These are phyloP conservation scores for Xylariaceae sp. DNA, from an alignment of 2,329 filamentous ascomycete genomes.

Conservation along the genomic window DNA sequence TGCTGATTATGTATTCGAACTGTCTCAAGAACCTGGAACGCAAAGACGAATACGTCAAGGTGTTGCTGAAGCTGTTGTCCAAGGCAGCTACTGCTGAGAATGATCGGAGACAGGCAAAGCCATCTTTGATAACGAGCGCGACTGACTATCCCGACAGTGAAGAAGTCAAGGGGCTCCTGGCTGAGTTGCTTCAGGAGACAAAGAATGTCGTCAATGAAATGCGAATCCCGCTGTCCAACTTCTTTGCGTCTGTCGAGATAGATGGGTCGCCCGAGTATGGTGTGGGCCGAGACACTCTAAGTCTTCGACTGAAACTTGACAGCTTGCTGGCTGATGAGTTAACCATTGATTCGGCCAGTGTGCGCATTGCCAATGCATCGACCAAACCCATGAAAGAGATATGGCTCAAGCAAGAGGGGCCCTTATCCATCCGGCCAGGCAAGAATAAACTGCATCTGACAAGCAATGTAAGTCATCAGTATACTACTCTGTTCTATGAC, in stretches of 20 bases:
- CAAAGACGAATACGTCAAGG: constrained; percentile 72
- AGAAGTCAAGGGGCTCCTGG: constrained; percentile 44
- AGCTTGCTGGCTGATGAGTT: constrained; percentile 70
- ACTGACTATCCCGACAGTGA: constrained; percentile 33
- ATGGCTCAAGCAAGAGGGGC: constrained; percentile 50
- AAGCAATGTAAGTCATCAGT: constrained; percentile 37
- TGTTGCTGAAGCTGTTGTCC: constrained; percentile 66
- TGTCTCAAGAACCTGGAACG: constrained; percentile 74
- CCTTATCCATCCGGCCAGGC: constrained; percentile 50
- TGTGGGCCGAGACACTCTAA: constrained; percentile 68
- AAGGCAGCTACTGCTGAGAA: constrained; percentile 57
- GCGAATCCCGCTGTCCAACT: constrained; percentile 62
- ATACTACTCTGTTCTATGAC: neutral
- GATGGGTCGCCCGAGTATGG: constrained; percentile 65
- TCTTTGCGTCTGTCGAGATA: constrained; percentile 67
- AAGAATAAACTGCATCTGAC: constrained; percentile 42
- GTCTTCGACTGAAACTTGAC: constrained; percentile 59
- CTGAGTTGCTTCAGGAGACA: constrained; percentile 43
- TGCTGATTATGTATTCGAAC: constrained; percentile 78
- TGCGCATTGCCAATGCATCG: constrained; percentile 56
- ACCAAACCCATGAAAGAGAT: constrained; percentile 60
- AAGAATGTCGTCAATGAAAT: constrained; percentile 51
- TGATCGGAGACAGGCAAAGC: constrained; percentile 41
- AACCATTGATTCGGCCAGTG: constrained; percentile 56
- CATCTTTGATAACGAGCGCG: constrained; percentile 33